Evolutionary conservation across 345 rosid genomes (phyloP), one percentile per base, ranked within the genome.

Genomic region (Lepidium aucheri): DNA sequence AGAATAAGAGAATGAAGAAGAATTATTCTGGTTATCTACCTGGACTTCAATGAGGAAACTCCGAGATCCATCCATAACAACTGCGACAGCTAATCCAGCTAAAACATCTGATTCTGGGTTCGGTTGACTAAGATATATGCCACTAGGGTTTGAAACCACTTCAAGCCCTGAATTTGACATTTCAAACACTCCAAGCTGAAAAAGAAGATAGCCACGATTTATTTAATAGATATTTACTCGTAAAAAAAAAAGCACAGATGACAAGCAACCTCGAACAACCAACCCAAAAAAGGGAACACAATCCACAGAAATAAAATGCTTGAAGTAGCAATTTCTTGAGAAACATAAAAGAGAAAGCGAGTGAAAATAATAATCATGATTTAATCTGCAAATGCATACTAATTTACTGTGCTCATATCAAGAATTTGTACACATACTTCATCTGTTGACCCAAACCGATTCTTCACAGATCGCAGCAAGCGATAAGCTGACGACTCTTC

Each of bases 131-230:
- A 88, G 76, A 64, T 79, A 90, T 69, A 93, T 93, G 80, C 85
- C 85, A 69, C 96, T 87, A 43, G 97, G 91, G 78, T 86, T 86
- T 53, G 85, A 71, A 63, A 93, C 89, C 65, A 79, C 80, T 76
- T 76, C 83, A 69, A 93, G 86, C 65, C 98, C 98, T 42, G 18
- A 60, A 65, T 82, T 86, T 49, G 84, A 67, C 98, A 93, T 93
- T 81, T 87, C 94, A 74, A 93, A 90, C 36, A 93, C 87, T 44
- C 98, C 98, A 46, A 93, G 87, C 98, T 93, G 87, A 60, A 66
- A 69, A 56, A 63, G 45, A 46, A 17, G 42, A 57, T 47, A 30
- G 22, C 5, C 47, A 57, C 30, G 3, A 36, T 42, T 28, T 60
- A 51, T 43, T 51, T 11, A 7, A 66, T 60, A 36, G 16, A 16